Base-by-base conservation (phyloP, 768 basidiomycete species). In the Hebeloma cylindrosporum region DNA sequence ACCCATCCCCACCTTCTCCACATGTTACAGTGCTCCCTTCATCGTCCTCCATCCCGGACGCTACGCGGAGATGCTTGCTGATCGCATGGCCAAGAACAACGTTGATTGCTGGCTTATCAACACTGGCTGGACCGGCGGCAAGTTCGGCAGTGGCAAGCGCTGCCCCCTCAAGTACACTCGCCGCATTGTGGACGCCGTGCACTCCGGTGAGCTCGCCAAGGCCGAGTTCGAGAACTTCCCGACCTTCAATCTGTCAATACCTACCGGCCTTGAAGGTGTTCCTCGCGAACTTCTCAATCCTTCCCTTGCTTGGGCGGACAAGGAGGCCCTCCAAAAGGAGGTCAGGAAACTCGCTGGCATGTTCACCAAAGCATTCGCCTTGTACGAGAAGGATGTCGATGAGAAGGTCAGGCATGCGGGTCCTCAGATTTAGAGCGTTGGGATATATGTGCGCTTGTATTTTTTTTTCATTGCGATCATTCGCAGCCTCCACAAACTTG, bases 11-110 rank as follows among this genome's bases (percentile, higher is more conserved):
- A 98, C 96, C 30, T 99, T 99, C 81, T 96, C 93, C 14, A 97
- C 94, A 23, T 98, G 96, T 70, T 99, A 97, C 80, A 89, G 88
- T 56, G 93, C 94, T 30, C 96, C 96, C n/a, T 98, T 99, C 80
- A 97, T 99, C 64, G 86, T 97, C 56, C 88, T 96, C 44, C 95
- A 96, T 69, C 93, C 93, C 33, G 81, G 88, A 26, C 87, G 93
- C 51, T 99, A 99, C 68, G 95, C 96, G 30, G 78, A 86, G 67
- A 99, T 99, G 96, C 77, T 99, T 55, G 93, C 95, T 0, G 85
- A 91, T 54, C 83, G 88, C 59, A 98, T 99, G 94, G 69, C 83
- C 45, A 80, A 83, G 67, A 76, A 88, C 73, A 78, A 89, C 43
- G 93, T 93, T 57, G 69, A 93, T 68, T 96, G 94, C 75, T 99